Conservation (phyloP, 2,329 filamentous ascomycete genomes). For the Monilinia aucupariae region DNA sequence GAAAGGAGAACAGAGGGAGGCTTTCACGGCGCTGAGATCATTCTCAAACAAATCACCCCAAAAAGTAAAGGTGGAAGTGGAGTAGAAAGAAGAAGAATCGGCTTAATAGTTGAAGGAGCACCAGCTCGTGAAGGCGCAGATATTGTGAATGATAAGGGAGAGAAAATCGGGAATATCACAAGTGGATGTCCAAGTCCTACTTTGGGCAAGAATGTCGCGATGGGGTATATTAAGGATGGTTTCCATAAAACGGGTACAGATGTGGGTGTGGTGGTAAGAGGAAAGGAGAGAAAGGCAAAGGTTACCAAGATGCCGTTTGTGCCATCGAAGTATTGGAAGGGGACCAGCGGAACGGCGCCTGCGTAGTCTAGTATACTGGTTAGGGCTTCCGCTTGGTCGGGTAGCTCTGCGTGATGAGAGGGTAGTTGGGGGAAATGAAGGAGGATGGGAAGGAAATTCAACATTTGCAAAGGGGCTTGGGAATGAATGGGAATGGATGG, state of each 20-base stretch:
- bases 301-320: conserved; percentile 70
- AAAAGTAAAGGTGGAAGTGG: conserved; percentile 67
- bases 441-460: neutral
- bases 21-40: conserved; percentile 80
- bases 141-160: conserved; percentile 58
- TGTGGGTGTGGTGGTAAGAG: conserved; percentile 58
- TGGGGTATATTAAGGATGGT: conserved; percentile 71
- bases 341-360: conserved; percentile 11
- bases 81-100: conserved; percentile 68
- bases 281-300: conserved; percentile 59
- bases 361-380: too few relatives aligned
- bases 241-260: conserved; percentile 65
- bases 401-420: neutral
- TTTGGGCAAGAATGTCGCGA: conserved; percentile 85
- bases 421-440: neutral
- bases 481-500: neutral
- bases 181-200: conserved; percentile 87
- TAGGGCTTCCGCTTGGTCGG: neutral
- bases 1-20: conserved; percentile 60
- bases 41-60: conserved; percentile 70
- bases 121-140: conserved; percentile 85
- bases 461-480: neutral
- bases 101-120: conserved; percentile 75
- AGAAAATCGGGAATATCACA: conserved; percentile 73
- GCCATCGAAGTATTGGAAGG: conserved; percentile 54